phyloP scores from a whole-genome alignment of 306 rosid species.

The Quercus dentata region DNA sequence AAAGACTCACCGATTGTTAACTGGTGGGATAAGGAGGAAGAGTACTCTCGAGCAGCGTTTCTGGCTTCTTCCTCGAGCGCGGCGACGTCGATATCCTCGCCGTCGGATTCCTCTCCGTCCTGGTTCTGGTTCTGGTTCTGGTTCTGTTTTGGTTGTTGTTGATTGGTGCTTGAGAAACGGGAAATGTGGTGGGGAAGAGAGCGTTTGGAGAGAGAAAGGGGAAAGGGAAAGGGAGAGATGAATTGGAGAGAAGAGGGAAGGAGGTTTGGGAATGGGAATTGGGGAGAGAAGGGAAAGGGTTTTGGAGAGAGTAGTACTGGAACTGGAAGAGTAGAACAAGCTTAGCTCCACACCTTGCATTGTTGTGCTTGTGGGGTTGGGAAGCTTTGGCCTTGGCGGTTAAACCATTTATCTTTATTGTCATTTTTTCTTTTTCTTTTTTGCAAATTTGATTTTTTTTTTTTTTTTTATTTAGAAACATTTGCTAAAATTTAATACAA shows the following conservation, averaged over 20 bases:
- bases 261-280: slow-evolving; percentile 10
- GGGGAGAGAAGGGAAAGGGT: slow-evolving; percentile 28
- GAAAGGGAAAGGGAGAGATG: neutral
- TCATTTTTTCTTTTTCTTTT: too few species aligned
- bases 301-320: slow-evolving; percentile 18
- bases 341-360: slow-evolving; percentile 35
- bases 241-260: slow-evolving; percentile 14
- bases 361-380: neutral
- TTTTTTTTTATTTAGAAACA: too few species aligned
- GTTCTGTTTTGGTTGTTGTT: neutral
- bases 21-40: slow-evolving; percentile 50
- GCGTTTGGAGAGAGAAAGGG: neutral
- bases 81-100: slow-evolving; percentile 34
- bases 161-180: neutral
- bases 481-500: too few species aligned
- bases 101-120: slow-evolving; percentile 12
- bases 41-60: slow-evolving; percentile 53
- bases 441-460: too few species aligned
- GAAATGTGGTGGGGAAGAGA: slow-evolving; percentile 30
- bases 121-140: too few species aligned
- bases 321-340: slow-evolving; percentile 3
- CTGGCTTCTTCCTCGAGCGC: slow-evolving; percentile 75
- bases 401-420: slow-evolving; percentile 25
- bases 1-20: slow-evolving; percentile 44
- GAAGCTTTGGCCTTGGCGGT: slow-evolving; percentile 26